phyloP scores from a whole-genome alignment of 306 rosid genomes.

The Geum urbanum region DNA sequence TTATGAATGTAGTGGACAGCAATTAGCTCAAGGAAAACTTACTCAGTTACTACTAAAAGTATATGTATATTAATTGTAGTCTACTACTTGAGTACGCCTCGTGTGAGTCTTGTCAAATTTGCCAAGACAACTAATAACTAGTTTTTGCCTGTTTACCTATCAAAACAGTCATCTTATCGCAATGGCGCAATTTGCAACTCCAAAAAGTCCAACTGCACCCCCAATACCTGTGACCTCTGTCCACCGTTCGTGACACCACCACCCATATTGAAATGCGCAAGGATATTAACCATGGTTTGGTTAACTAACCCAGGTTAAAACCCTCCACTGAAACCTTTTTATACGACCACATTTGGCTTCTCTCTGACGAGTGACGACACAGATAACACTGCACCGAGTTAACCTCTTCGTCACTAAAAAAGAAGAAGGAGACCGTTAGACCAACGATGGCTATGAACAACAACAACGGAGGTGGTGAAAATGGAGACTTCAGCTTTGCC shows the following conservation, averaged over 20 bases:
- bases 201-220: not conserved
- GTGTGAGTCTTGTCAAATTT: too few relatives aligned
- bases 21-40: too few relatives aligned
- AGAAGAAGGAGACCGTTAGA: not conserved
- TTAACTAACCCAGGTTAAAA: not conserved
- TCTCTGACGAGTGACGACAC: not conserved
- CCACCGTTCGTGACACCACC: not conserved
- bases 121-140: too few relatives aligned
- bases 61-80: too few relatives aligned
- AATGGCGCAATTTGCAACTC: not conserved
- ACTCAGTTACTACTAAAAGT: too few relatives aligned
- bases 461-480: not conserved
- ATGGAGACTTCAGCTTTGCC: conserved; percentile 35
- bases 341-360: not conserved
- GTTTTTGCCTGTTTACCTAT: too few relatives aligned
- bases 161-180: too few relatives aligned
- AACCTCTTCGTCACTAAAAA: not conserved
- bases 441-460: conserved; percentile 29
- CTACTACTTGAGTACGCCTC: too few relatives aligned
- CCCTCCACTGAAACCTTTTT: not conserved
- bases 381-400: not conserved
- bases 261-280: not conserved
- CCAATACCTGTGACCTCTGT: not conserved
- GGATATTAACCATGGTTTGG: not conserved
- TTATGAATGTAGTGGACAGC: too few relatives aligned